Evolutionary conservation across 2,329 filamentous ascomycete species (phyloP).

Genomic region (Trichophyton simii): DNA sequence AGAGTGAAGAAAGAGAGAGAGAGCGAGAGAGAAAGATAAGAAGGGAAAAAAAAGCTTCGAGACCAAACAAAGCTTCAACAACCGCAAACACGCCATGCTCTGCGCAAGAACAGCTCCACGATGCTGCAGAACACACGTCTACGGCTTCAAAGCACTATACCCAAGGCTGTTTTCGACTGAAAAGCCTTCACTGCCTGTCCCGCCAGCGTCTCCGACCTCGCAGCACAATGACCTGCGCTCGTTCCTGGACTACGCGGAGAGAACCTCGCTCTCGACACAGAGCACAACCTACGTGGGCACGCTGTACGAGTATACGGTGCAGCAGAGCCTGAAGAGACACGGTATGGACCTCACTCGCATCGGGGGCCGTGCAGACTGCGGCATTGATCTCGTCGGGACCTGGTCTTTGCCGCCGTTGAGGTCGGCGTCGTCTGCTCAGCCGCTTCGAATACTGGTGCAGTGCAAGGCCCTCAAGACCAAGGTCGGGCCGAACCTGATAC

Average conservation of each 20-base stretch:
- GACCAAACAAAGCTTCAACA: not conserved
- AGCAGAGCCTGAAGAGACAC: conserved; percentile 26
- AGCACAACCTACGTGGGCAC: conserved; percentile 35
- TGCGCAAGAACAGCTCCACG: not conserved
- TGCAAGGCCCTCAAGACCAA: conserved; percentile 35
- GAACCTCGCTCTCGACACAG: conserved; percentile 23
- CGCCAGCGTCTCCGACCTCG: conserved; percentile 24
- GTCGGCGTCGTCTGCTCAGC: conserved; percentile 16
- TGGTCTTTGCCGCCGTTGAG: conserved; percentile 30
- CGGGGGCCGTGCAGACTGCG: conserved; percentile 35
- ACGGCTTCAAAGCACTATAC: not conserved
- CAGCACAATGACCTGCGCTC: conserved; percentile 27
- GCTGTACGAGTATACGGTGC: conserved; percentile 36
- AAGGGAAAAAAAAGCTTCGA: not conserved
- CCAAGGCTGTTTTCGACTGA: not conserved
- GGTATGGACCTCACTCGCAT: conserved; percentile 32
- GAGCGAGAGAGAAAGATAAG: not conserved
- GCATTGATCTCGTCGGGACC: conserved; percentile 36
- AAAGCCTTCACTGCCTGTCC: conserved; percentile 14
- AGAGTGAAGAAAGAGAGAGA: not conserved
- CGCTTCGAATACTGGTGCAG: conserved; percentile 34
- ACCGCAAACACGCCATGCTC: not conserved
- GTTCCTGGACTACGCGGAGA: conserved; percentile 31
- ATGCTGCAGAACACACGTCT: not conserved
- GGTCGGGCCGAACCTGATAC: conserved; percentile 32